Conservation (phyloP, 768 basidiomycete genomes). For the Leccinum variicolor region DNA sequence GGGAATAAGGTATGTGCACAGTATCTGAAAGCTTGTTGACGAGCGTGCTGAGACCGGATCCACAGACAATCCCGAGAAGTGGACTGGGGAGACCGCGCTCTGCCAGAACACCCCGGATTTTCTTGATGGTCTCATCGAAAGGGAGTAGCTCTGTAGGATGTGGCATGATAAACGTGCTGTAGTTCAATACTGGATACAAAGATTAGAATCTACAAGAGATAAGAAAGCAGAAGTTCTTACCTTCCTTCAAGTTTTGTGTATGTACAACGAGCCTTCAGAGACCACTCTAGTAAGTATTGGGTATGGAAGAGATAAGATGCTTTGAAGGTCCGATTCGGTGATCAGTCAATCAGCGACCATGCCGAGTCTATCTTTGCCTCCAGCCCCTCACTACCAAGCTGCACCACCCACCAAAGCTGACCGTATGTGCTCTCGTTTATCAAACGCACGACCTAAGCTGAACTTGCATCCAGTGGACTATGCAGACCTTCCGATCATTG, state of each 20-base stretch:
- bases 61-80: slow-evolving; percentile 80
- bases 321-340: no score
- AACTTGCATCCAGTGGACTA: background rate
- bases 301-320: no score
- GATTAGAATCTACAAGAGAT: no score
- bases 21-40: slow-evolving; percentile 56
- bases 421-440: background rate
- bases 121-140: slow-evolving; percentile 28
- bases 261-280: no score
- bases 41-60: slow-evolving; percentile 79
- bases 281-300: no score
- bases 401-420: background rate
- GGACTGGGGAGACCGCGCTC: slow-evolving; percentile 46
- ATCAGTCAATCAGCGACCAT: no score
- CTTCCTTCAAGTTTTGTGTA: background rate
- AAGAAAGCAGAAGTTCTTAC: no score
- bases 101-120: slow-evolving; percentile 25
- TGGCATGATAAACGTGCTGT: slow-evolving; percentile 7
- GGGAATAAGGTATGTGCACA: slow-evolving; percentile 60
- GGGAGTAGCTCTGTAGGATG: slow-evolving; percentile 14
- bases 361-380: background rate
- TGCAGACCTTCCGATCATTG: background rate
- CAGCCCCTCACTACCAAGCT: background rate
- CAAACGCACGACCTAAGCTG: background rate
- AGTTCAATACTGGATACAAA: background rate